Evolutionary conservation across 169 alveolate genomes (phyloP), one percentile per base, ranked within the genome.

Genomic region (Theileria annulata): DNA sequence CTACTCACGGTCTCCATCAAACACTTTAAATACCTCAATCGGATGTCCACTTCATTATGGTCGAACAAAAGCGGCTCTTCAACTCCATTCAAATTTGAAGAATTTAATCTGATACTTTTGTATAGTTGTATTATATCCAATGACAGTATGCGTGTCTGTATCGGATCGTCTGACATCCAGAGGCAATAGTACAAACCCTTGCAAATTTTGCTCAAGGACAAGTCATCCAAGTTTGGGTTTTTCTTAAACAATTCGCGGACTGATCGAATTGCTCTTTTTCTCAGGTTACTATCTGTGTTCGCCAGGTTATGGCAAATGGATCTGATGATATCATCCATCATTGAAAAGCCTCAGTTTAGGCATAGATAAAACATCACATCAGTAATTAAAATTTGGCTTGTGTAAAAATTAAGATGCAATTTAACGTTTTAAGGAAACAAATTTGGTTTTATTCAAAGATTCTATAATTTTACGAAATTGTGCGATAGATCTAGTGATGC

Each of bases 111-210:
- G 48, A 83, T 51, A 13, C 56, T 28, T 21, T 30, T 42, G 58
- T 83, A 74, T n/a, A 71, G n/a, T 31, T 83, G 81, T 10, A 71
- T 79, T 9, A 83, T 77, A 21, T 71, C 31, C 28, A 83, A 83
- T 10, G 79, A 75, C 19, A 83, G 71, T 66, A 33, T 58, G 28
- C 86, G 33, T 25, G 71, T 70, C 31, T 83, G 75, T 3, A 83
- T 42, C n/a, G 90, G 90, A 37, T 76, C 76, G 23, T 83, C 90
- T 17, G 90, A 69, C 86, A 76, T 69, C 90, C 90, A 83, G 0
- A 83, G 68, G 70, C 56, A 58, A 71, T 69, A 83, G 58, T 83
- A 83, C 17, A 83, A 69, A 17, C 85, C 85, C 56, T 76, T 83
- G 25, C 71, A 25, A 27, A 83, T 25, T 59, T 83, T 83, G 17